A percentile compares a stretch with the other conserved stretches of the same genome.
phyloP scores from a whole-genome alignment of 169 alveolate species.

The Babesia divergens region DNA sequence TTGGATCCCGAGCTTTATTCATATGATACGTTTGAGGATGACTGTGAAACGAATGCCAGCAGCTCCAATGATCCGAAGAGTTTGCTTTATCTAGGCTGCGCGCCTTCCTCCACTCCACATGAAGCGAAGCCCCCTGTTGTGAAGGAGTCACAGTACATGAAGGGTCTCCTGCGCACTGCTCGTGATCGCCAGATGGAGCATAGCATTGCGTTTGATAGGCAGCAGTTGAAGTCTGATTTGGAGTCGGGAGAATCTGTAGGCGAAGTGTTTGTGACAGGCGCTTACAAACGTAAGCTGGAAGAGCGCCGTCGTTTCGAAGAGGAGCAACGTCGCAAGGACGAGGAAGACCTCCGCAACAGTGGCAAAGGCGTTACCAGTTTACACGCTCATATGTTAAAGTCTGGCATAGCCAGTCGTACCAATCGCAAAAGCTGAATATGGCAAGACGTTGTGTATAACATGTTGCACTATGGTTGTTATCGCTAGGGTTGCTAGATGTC shows the following conservation, averaged over 20 bases:
- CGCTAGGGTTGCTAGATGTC: not conserved
- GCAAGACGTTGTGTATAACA: no score
- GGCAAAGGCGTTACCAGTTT: conserved; percentile 65
- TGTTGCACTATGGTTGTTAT: not conserved
- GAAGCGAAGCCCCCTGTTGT: conserved; percentile 6
- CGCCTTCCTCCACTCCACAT: conserved; percentile 29
- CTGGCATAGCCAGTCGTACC: conserved; percentile 57
- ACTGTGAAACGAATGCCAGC: not conserved
- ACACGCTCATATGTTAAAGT: conserved; percentile 62
- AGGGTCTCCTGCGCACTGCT: conserved; percentile 67
- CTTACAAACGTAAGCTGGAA: conserved; percentile 73
- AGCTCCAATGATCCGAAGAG: not conserved
- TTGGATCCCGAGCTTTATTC: conserved; percentile 25
- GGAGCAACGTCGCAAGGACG: conserved; percentile 58
- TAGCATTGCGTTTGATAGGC: conserved; percentile 70
- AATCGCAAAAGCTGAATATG: not conserved
- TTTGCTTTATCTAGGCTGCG: conserved; percentile 16
- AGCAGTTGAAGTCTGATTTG: conserved; percentile 64
- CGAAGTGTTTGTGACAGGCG: conserved; percentile 75
- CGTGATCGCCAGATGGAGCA: conserved; percentile 70
- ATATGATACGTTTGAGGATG: conserved; percentile 15
- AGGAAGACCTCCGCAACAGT: conserved; percentile 41
- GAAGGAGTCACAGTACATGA: conserved; percentile 71
- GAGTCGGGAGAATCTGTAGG: conserved; percentile 49
- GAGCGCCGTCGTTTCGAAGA: conserved; percentile 65